Percentiles rank a stretch among this genome's conserved stretches.
Evolutionary conservation across 164 flowering plant species (phyloP).

Genomic region (Macadamia tetraphylla): DNA sequence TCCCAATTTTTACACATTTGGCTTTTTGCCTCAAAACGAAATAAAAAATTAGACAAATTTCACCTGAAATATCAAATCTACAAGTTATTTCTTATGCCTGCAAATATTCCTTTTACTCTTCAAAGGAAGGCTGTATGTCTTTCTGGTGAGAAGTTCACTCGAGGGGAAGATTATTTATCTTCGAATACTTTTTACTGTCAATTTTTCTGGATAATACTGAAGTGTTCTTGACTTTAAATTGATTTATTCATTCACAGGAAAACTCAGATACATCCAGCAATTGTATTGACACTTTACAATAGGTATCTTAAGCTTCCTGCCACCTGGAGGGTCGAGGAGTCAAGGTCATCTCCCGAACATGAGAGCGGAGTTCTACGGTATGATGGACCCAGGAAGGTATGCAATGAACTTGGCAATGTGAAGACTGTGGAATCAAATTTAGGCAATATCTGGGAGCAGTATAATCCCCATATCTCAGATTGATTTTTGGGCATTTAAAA

Average conservation of each 20-base stretch:
- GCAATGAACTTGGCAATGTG: constrained; percentile 8
- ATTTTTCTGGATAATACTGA: neutral
- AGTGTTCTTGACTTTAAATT: neutral
- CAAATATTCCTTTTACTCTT: no score
- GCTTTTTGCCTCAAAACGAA: no score
- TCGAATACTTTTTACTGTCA: no score
- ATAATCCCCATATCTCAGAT: constrained; percentile 20
- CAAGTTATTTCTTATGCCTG: no score
- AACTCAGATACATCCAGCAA: constrained; percentile 15
- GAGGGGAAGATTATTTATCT: neutral
- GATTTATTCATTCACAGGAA: constrained; percentile 8
- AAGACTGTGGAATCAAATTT: neutral
- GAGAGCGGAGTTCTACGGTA: constrained; percentile 12
- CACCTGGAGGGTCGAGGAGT: constrained; percentile 19
- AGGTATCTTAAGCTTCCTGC: constrained; percentile 23
- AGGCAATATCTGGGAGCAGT: constrained; percentile 19
- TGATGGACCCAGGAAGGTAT: constrained; percentile 21
- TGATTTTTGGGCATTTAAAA: constrained; percentile 18
- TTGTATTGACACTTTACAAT: constrained; percentile 24
- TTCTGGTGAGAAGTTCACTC: no score
- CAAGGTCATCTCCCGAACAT: neutral
- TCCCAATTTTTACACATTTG: no score
- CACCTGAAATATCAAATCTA: no score
- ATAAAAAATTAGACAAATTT: no score
- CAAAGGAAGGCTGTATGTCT: no score